phyloP scores from a whole-genome alignment of 192 early-diverging fungal genomes.

The Rhizoclosmatium sp. region DNA sequence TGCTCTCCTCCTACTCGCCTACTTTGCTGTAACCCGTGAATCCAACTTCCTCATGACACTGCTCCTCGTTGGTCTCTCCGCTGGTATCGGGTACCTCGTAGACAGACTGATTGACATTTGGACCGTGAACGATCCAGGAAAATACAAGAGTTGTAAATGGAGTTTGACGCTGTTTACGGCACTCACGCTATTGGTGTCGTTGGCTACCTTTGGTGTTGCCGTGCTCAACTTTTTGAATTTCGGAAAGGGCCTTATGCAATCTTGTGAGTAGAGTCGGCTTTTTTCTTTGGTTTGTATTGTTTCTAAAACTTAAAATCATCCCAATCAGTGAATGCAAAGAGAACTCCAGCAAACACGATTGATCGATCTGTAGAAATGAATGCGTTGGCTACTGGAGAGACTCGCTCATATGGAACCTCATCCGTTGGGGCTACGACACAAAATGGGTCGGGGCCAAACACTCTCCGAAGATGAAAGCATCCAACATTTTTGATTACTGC shows the following conservation, averaged over 20 bases:
- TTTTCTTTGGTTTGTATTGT: neutral
- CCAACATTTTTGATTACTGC: too few species aligned
- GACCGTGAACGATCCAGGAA: conserved; percentile 36
- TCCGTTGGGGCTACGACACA: neutral
- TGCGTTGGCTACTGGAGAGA: neutral
- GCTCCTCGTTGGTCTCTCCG: conserved; percentile 67
- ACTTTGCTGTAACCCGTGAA: conserved; percentile 70
- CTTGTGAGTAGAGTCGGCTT: conserved; percentile 53
- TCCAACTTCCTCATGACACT: conserved; percentile 63
- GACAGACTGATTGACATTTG: conserved; percentile 75
- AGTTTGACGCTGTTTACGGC: conserved; percentile 77
- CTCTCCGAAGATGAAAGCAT: too few species aligned
- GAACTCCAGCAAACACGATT: neutral
- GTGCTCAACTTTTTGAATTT: conserved; percentile 69
- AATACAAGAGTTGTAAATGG: conserved; percentile 60
- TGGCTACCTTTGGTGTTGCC: conserved; percentile 64
- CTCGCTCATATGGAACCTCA: conserved; percentile 5
- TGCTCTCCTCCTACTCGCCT: conserved; percentile 67
- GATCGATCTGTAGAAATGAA: neutral
- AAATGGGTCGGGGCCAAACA: neutral
- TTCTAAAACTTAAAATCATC: neutral
- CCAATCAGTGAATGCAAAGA: neutral
- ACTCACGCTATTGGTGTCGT: conserved; percentile 53
- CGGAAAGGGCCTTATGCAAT: conserved; percentile 69
- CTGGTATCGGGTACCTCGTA: conserved; percentile 73